Base-by-base conservation (phyloP, 495 filamentous ascomycete species). In the Aspergillus baeticus region DNA sequence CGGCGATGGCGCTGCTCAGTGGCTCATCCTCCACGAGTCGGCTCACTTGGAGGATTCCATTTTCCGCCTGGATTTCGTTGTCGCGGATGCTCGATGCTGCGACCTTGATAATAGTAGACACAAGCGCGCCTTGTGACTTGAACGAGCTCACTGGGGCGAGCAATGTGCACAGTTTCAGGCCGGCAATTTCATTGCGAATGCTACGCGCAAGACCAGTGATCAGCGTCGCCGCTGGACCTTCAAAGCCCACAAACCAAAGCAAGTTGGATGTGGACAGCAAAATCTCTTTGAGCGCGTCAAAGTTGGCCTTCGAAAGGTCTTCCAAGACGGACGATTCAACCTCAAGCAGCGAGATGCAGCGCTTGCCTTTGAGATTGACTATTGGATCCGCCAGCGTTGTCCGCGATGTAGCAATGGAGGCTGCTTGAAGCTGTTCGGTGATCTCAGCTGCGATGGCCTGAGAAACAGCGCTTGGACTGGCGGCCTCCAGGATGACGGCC, bases 261-360 rank as follows among this genome's bases (percentile, higher is more conserved):
- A 51, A 21, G 18, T 21, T 41, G 8, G 49, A 26, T 8, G 36
- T 31, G 2, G 13, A 21, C 3, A 41, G 21, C 10, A 41, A 1
- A 14, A 51, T 51, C 11, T 14, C 10, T 6, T 21, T 39, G 34
- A 51, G 20, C 1, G n/a, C 1, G 2, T 51, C 49, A 20, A 51
- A 41, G 49, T 29, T 20, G 20, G 15, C 36, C 1, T 6, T 18
- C 21, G 14, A 21, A 14, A 51, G 22, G 10, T 18, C 21, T 1
- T 18, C 17, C 5, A 51, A 17, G 11, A 51, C 11, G 10, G 35
- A 20, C 14, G 17, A 13, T 14, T 51, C 49, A 5, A 51, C 17
- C 20, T 51, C 49, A 15, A 51, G 49, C 11, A 51, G 35, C n/a
- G 20, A 51, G 20, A 51, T 51, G 18, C 23, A 21, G n/a, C n/a